Base-by-base conservation (phyloP, 805 yeast genomes). In the Monosporozyma solicola region DNA sequence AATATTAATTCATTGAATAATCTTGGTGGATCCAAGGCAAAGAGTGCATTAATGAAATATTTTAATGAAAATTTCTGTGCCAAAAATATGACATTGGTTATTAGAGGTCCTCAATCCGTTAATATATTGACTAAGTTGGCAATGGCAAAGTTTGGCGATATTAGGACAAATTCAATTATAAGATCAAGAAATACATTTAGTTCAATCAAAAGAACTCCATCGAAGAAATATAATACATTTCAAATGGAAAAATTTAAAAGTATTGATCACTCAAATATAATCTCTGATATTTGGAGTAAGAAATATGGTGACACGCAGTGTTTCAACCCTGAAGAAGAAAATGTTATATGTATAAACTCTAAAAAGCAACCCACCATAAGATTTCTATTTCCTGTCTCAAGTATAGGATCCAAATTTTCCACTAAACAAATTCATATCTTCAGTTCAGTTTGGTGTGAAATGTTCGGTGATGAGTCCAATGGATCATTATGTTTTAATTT, bases 61-160 rank as follows among this genome's bases (percentile, higher is more conserved):
- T 80, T 72, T 57, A 54, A 68, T 1, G 54, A 59, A 0, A 62
- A 77, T 53, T 86, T 74, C 57, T 52, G 55, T 10, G 71, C 84
- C 0, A 67, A 70, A 1, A 81, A 74, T 45, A 78, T 82, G 79
- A 69, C 82, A 0, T 50, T 85, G 25, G 87, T 84, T 1, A 57
- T 86, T 5, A 74, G 78, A 58, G 85, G 91, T 0, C 83, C 90
- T 0, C 86, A 83, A 53, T 80, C 91, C 0, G 57, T 84, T 35
- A 82, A 82, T 57, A 66, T 70, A 27, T 62, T 86, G 37, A 79
- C 77, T 45, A 84, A 79, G 58, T 54, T 81, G 16, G 83, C 82
- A 0, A 43, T 72, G 1, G 46, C 68, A 0, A 63, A 72, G 52
- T 84, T 83, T 59, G 62, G 71, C 16, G 69, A 64, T 33, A 61